These are phyloP conservation scores for Calonectria pteridis DNA, from an alignment of 2,329 filamentous ascomycete species.

Conservation along the genomic window DNA sequence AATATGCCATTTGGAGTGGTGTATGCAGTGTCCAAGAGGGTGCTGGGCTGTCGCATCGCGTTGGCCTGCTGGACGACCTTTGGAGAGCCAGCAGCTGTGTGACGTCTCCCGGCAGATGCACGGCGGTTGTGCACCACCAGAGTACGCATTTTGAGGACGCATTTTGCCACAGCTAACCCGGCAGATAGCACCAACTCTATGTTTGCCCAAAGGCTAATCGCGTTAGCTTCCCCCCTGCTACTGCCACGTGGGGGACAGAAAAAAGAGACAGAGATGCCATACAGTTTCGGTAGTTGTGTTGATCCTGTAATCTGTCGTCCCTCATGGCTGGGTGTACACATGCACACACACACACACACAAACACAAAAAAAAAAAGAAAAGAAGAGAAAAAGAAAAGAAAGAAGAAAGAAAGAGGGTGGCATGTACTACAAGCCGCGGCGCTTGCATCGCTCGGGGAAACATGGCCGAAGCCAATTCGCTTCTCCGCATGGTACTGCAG, in stretches of 20 bases:
- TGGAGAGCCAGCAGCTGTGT: neutral
- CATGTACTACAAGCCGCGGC: neutral
- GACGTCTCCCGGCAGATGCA: neutral
- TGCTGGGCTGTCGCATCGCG: neutral
- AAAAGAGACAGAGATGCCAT: neutral
- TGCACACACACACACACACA: too few relatives aligned
- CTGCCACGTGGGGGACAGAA: neutral
- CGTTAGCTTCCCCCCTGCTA: neutral
- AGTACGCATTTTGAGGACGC: neutral
- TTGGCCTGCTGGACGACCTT: neutral
- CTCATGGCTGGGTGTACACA: neutral
- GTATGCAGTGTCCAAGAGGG: neutral
- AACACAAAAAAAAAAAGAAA: too few relatives aligned
- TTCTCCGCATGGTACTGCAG: neutral
- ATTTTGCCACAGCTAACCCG: neutral
- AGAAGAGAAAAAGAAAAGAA: neutral
- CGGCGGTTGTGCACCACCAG: neutral
- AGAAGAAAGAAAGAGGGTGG: neutral
- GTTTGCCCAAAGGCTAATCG: neutral
- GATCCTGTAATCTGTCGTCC: neutral
- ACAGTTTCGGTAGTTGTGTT: neutral
- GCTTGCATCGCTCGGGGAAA: neutral
- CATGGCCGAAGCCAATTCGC: neutral
- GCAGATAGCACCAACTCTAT: neutral
- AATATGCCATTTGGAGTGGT: neutral